Base-by-base conservation (phyloP, 1,284 basidiomycete species). In the Veloboletus limbatus region DNA sequence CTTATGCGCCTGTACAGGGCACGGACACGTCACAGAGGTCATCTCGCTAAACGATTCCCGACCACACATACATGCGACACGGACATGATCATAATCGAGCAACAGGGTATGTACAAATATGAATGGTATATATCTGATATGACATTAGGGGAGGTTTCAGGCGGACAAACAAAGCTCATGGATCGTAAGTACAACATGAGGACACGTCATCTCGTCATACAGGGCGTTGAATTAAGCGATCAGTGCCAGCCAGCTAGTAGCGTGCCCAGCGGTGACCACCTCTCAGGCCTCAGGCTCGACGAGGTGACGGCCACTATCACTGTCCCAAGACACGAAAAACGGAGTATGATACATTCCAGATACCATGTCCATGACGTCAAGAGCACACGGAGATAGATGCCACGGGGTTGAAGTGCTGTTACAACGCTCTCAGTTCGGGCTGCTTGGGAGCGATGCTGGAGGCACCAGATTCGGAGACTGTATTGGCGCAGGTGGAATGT, bases 81-180 rank as follows among this genome's bases (percentile, higher is more conserved):
- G 22, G 25, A 21, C 33, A n/a, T 30, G 27, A 43, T 21, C 33
- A 34, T 33, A 21, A 17, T 28, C n/a, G 24, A 45, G 21, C 16
- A 10, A 49, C 24, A 32, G 41, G 40, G 41, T 59, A 54, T 59
- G 51, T 59, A 57, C 45, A n/a, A 55, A 43, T 24, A 24, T 22
- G 34, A 27, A 41, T 57, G 54, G 54, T 51, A 54, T 51, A 54
- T 57, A 46, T 37, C 32, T 54, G 40, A 53, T 28, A 28, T 6
- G 25, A 16, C n/a, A n/a, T n/a, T n/a, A n/a, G n/a, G n/a, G n/a
- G 17, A 2, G 8, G 5, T 44, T 33, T 18, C 49, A 48, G 24
- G 28, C 25, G n/a, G 6, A 14, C 7, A 28, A n/a, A n/a, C 8
- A 22, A 20, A 39, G 27, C 16, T 17, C n/a, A 9, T 20, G 32